Evolutionary conservation across 108 stramenopile species (phyloP), one percentile per base, ranked within the genome.

Genomic region (Skeletonema marinoi): DNA sequence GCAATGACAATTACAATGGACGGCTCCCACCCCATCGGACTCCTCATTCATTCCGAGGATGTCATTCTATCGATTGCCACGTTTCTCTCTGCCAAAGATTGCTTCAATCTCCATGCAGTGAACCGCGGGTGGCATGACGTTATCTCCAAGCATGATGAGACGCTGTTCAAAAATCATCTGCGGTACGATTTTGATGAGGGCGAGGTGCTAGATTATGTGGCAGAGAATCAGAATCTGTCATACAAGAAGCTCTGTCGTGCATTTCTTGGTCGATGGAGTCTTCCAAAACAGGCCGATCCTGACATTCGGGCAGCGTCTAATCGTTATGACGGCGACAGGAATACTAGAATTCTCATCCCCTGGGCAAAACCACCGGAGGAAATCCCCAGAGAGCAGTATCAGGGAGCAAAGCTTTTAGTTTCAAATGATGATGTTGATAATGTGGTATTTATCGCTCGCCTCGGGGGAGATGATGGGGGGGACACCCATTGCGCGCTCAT

Each of bases 141-240:
- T 32, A 31, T 61, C 4, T 61, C 60, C 16, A 32, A 3, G 32
- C 60, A 61, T 19, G 60, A 61, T 61, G 60, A 10, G 1, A 32
- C 32, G 60, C 60, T 61, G 11, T 61, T 61, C 32, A 4, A 61
- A 32, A 61, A 61, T 32, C 17, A 17, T 10, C 9, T 61, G 16
- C 30, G 32, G 60, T 6, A 13, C 32, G 60, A 61, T 61, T 61
- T 61, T 61, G 60, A 32, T 7, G 60, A 61, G 60, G 60, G 60
- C 17, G 60, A 32, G 2, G 60, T 61, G 12, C 17, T 61, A 61
- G 32, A 2, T 31, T 32, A 32, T 61, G 60, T 61, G 60, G 60
- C 60, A 31, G 17, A 61, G 12, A 61, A 16, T 3, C 2, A 17
- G 8, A 16, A 32, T 31, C 10, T 61, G 60, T 61, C 60, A 16